These are phyloP conservation scores for Exophiala phaeomuriformis DNA, from an alignment of 2,329 filamentous ascomycete genomes.

Conservation along the genomic window DNA sequence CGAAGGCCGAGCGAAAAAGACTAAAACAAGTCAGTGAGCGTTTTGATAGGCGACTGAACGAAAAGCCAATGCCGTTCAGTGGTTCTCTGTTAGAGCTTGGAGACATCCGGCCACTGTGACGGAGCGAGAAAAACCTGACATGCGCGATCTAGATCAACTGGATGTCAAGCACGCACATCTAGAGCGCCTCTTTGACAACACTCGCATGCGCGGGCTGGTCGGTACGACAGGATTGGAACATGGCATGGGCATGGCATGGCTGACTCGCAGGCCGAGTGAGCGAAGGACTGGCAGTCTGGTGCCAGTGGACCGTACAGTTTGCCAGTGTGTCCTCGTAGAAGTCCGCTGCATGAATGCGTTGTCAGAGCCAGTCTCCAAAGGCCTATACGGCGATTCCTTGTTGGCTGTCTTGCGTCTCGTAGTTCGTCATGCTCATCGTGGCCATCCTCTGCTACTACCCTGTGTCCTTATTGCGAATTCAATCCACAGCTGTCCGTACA, in stretches of 20 bases:
- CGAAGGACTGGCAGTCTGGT: constrained; percentile 2
- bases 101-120: not conserved
- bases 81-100: not conserved
- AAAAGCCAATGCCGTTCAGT: too few species aligned
- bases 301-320: constrained; percentile 4
- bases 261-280: constrained; percentile 3
- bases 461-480: too few species aligned
- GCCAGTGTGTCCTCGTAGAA: constrained; percentile 5
- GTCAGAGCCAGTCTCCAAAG: constrained; percentile 11
- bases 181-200: not conserved
- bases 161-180: not conserved
- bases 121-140: constrained; percentile 1
- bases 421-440: not conserved
- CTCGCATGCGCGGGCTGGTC: constrained; percentile 2
- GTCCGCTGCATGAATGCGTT: constrained; percentile 19
- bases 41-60: constrained; percentile 14
- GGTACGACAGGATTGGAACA: not conserved
- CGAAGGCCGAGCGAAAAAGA: not conserved
- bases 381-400: not conserved
- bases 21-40: not conserved
- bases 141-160: constrained; percentile 16
- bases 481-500: not conserved
- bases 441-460: not conserved
- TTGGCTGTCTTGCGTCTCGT: constrained; percentile 5
- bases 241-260: constrained; percentile 11